These are phyloP conservation scores for Ceratobasidium sp. DNA, from an alignment of 1,284 basidiomycete species.

Conservation along the genomic window DNA sequence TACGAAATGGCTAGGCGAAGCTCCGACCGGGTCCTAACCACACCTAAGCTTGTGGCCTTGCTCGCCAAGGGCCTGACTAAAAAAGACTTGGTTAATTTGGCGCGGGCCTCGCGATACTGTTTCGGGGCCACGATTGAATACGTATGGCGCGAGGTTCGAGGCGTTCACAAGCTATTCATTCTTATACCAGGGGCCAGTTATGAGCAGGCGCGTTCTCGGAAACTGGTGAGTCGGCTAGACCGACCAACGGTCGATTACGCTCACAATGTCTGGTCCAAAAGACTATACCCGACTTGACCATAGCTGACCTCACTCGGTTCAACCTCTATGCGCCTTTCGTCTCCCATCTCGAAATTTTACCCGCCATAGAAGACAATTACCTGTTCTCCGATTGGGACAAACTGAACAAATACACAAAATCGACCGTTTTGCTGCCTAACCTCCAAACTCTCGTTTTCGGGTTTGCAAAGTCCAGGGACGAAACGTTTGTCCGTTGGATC, in stretches of 20 bases:
- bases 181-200: neutral
- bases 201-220: neutral
- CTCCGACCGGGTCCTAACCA: neutral
- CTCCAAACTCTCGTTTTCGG: neutral
- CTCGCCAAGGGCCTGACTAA: neutral
- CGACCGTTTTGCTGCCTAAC: neutral
- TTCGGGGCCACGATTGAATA: neutral
- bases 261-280: neutral
- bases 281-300: neutral
- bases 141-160: neutral
- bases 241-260: no score
- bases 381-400: conserved; percentile 3
- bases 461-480: neutral
- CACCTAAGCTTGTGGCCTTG: neutral
- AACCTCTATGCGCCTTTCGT: neutral
- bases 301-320: neutral
- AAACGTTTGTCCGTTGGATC: neutral
- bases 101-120: neutral
- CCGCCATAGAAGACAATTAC: neutral
- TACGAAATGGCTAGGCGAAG: neutral
- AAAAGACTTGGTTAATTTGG: neutral
- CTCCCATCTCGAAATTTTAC: neutral
- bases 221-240: neutral
- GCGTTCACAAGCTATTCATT: neutral
- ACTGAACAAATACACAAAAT: neutral